Conservation (phyloP, 495 filamentous ascomycete species). For the Xylaria bambusicola region DNA sequence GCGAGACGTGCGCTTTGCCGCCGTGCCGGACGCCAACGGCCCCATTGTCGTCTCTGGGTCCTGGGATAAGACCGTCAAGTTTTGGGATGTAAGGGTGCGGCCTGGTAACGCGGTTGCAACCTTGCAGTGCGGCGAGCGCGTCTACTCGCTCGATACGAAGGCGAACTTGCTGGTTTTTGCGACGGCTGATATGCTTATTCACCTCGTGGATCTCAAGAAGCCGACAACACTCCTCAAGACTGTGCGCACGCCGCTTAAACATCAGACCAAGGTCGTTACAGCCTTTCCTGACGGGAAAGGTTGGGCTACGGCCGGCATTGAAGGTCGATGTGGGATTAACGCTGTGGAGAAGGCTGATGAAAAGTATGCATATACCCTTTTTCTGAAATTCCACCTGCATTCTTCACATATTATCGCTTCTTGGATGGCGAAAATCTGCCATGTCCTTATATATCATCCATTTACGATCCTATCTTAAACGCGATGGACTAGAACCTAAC, state of each 20-base stretch:
- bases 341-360: slow-evolving; percentile 81
- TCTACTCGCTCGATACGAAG: slow-evolving; percentile 88
- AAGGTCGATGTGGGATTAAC: slow-evolving; percentile 88
- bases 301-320: slow-evolving; percentile 87
- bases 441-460: neutral
- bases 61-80: slow-evolving; percentile 96
- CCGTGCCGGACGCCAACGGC: slow-evolving; percentile 28
- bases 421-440: too few relatives aligned
- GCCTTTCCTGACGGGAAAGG: slow-evolving; percentile 87
- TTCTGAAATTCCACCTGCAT: neutral
- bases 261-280: slow-evolving; percentile 90
- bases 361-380: neutral
- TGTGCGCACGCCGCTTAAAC: slow-evolving; percentile 84
- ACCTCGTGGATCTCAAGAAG: slow-evolving; percentile 82
- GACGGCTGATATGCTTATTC: slow-evolving; percentile 89
- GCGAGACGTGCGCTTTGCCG: slow-evolving; percentile 75
- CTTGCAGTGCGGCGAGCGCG: slow-evolving; percentile 73
- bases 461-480: neutral
- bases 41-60: slow-evolving; percentile 73
- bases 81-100: slow-evolving; percentile 82
- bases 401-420: too few relatives aligned
- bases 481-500: neutral
- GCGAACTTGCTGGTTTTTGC: slow-evolving; percentile 83
- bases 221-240: slow-evolving; percentile 86
- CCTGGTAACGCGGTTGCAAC: slow-evolving; percentile 51